phyloP scores from a whole-genome alignment of 495 filamentous ascomycete species.

The Penicillium alfredii region DNA sequence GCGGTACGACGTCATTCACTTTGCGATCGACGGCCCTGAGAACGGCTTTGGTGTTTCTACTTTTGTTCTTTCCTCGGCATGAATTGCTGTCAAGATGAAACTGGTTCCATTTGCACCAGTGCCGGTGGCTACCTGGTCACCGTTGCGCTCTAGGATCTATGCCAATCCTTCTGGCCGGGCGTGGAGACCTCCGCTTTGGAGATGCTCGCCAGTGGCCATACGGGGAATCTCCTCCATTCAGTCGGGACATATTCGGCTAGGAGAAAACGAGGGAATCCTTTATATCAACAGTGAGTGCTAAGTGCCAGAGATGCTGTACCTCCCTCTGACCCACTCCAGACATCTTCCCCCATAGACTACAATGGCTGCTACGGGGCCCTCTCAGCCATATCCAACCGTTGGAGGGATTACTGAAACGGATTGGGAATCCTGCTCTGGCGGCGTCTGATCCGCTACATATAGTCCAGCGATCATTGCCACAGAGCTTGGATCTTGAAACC shows the following conservation, averaged over 20 bases:
- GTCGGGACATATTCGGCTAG: constrained; percentile 67
- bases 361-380: constrained; percentile 56
- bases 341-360: constrained; percentile 74
- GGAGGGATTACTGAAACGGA: constrained; percentile 55
- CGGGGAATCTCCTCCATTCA: constrained; percentile 24
- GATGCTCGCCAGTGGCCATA: constrained; percentile 3
- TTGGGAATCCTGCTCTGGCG: constrained; percentile 52
- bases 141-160: constrained; percentile 2
- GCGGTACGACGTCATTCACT: constrained; percentile 9
- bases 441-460: constrained; percentile 60
- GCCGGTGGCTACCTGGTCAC: constrained; percentile 3
- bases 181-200: constrained; percentile 18
- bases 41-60: too few relatives aligned
- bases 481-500: constrained; percentile 55
- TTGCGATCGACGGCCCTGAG: constrained; percentile 10
- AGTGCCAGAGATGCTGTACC: not conserved
- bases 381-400: constrained; percentile 53
- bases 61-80: not conserved
- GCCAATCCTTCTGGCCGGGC: constrained; percentile 3
- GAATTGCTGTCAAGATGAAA: constrained; percentile 13
- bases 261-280: constrained; percentile 68
- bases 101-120: constrained; percentile 3
- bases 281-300: constrained; percentile 76
- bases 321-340: constrained; percentile 44
- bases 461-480: constrained; percentile 56